Conservation (phyloP, 2,329 filamentous ascomycete genomes). For the Pyrenophora graminea region DNA sequence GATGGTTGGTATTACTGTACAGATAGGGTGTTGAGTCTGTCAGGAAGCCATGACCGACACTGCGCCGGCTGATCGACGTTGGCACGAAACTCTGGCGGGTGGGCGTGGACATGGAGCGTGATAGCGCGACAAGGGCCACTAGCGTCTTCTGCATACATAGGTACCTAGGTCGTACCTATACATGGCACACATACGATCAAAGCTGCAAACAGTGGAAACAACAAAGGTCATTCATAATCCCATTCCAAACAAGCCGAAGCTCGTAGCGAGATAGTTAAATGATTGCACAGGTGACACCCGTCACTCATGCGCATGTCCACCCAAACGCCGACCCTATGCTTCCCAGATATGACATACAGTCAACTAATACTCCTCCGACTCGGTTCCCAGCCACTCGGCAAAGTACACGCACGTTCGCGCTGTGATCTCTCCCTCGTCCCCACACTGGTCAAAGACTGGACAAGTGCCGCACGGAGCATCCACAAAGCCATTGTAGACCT, state of each 20-base stretch:
- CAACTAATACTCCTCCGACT: conserved; percentile 29
- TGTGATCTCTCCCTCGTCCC: conserved; percentile 86
- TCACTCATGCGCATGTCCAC: no score
- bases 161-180: no score
- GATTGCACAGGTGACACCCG: no score
- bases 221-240: no score
- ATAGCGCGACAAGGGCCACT: no score
- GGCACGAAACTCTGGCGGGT: conserved; percentile 10
- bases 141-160: no score
- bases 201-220: no score
- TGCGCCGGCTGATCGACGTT: conserved; percentile 21
- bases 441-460: conserved; percentile 90
- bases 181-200: conserved; percentile 2
- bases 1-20: neutral
- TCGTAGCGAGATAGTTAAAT: no score
- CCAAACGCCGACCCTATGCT: conserved; percentile 8
- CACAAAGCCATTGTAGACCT: conserved; percentile 74
- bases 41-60: conserved; percentile 7
- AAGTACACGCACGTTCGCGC: conserved; percentile 93
- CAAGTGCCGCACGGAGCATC: conserved; percentile 90
- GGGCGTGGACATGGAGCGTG: conserved; percentile 10
- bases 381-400: conserved; percentile 70
- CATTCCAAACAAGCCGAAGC: no score
- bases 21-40: neutral
- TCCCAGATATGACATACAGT: neutral